These are phyloP conservation scores for Rhodotorula glutinis DNA, from an alignment of 1,284 basidiomycete species.

Conservation along the genomic window DNA sequence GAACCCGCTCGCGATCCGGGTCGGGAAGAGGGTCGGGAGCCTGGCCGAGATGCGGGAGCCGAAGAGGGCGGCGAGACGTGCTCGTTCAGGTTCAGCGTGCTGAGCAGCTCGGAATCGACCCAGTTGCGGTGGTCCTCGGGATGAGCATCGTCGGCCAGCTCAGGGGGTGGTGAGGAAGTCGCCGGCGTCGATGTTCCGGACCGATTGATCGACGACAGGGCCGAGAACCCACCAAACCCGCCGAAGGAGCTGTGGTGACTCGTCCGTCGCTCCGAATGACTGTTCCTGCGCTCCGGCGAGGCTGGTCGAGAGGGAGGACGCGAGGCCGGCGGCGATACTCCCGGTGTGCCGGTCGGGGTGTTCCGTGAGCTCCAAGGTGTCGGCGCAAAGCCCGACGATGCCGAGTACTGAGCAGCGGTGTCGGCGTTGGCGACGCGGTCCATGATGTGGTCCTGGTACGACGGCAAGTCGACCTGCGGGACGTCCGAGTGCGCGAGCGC, in stretches of 20 bases:
- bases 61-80: constrained; percentile 29
- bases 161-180: constrained; percentile 10
- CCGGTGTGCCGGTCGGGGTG: constrained; percentile 33
- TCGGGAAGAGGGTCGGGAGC: constrained; percentile 30
- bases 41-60: constrained; percentile 23
- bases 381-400: constrained; percentile 33
- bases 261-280: constrained; percentile 2
- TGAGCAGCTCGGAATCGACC: constrained; percentile 74
- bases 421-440: constrained; percentile 81
- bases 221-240: constrained; percentile 21
- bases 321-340: constrained; percentile 24
- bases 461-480: constrained; percentile 69
- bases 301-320: constrained; percentile 48
- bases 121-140: constrained; percentile 58
- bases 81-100: constrained; percentile 54
- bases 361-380: constrained; percentile 37
- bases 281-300: constrained; percentile 36
- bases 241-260: constrained; percentile 18
- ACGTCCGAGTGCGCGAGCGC: constrained; percentile 53
- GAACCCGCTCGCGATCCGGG: constrained; percentile 23
- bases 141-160: constrained; percentile 38
- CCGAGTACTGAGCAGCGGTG: constrained; percentile 52
- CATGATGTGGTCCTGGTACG: constrained; percentile 79
- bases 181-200: constrained; percentile 20
- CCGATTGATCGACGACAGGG: constrained; percentile 8